Evolutionary conservation across 352 stramenopile species (phyloP).

Genomic region (Phytophthora colocasiae): DNA sequence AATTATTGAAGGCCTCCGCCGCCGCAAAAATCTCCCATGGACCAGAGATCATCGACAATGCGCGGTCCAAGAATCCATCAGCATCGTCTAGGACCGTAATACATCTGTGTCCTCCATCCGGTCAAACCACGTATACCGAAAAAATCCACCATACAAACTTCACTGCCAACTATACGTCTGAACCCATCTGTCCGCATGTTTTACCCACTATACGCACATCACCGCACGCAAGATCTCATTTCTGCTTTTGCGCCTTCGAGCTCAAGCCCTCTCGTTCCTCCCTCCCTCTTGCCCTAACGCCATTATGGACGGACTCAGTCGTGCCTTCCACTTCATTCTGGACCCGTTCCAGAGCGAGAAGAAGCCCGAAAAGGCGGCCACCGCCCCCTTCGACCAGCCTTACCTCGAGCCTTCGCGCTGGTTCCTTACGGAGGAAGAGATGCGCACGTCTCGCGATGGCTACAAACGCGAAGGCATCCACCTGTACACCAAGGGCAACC

Average conservation of each 20-base stretch:
- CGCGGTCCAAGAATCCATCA: no score
- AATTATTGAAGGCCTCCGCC: no score
- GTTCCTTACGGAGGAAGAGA: constrained; percentile 71
- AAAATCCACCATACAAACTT: neutral
- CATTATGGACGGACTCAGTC: constrained; percentile 36
- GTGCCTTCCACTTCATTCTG: constrained; percentile 43
- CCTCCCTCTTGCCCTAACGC: no score
- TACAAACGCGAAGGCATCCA: constrained; percentile 51
- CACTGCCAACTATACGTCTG: neutral
- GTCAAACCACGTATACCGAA: neutral
- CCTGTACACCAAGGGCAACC: constrained; percentile 56
- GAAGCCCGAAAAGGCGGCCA: constrained; percentile 32
- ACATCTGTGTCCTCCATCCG: neutral
- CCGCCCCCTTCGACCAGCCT: constrained; percentile 53
- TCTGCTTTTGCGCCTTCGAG: constrained; percentile 16
- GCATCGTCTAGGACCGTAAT: no score
- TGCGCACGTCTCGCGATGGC: constrained; percentile 53
- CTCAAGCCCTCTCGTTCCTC: constrained; percentile 6
- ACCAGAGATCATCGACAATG: no score
- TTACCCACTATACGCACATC: constrained; percentile 1
- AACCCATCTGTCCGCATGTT: constrained; percentile 8
- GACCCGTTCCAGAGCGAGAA: constrained; percentile 46
- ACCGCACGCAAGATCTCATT: constrained; percentile 16
- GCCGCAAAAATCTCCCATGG: no score
- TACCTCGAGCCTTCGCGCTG: constrained; percentile 57